Percentiles rank a stretch among this genome's conserved stretches.
Conservation (phyloP, 1,139 yeast genomes). For the Pichia sp. region DNA sequence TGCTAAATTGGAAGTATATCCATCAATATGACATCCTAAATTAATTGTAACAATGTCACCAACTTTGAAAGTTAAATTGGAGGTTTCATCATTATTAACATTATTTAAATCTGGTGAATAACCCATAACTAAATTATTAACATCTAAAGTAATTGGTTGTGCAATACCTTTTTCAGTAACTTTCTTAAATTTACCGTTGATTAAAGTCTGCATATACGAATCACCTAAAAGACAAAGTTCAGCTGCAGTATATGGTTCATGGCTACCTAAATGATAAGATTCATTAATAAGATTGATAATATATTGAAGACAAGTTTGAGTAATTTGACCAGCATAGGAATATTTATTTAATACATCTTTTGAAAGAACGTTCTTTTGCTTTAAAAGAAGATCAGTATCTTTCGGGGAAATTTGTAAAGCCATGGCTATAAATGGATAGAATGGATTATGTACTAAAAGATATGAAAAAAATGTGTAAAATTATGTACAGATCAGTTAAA, state of each 20-base stretch:
- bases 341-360: conserved; percentile 69
- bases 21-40: conserved; percentile 89
- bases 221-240: conserved; percentile 82
- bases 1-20: conserved; percentile 79
- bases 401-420: conserved; percentile 28
- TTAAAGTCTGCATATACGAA: conserved; percentile 54
- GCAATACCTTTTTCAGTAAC: conserved; percentile 84
- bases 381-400: conserved; percentile 68
- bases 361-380: conserved; percentile 63
- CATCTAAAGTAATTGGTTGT: conserved; percentile 81
- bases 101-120: conserved; percentile 76
- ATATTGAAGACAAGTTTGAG: conserved; percentile 78
- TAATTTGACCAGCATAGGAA: conserved; percentile 81
- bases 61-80: conserved; percentile 46
- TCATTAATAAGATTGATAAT: conserved; percentile 61
- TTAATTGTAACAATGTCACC: conserved; percentile 85
- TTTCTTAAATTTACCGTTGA: conserved; percentile 49
- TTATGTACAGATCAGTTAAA: not conserved
- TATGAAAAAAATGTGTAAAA: not conserved
- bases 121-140: conserved; percentile 70
- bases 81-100: conserved; percentile 51
- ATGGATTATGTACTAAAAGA: not conserved
- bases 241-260: conserved; percentile 50
- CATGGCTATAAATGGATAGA: conserved; percentile 12
- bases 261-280: conserved; percentile 53